Evolutionary conservation across 2,329 filamentous ascomycete species (phyloP).

Genomic region (Aspergillus melleus): DNA sequence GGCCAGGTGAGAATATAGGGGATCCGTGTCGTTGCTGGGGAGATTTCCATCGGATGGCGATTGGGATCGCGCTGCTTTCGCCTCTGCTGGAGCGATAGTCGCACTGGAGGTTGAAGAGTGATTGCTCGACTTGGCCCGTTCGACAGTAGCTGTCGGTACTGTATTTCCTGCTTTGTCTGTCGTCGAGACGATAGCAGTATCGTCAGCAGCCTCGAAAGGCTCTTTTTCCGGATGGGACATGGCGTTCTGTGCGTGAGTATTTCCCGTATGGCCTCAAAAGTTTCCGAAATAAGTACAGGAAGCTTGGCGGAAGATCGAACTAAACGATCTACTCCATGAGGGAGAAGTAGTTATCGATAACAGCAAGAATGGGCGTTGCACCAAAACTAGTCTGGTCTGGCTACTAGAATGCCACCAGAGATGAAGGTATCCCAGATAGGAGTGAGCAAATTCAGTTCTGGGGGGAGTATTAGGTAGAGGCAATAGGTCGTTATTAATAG

Average conservation of each 20-base stretch:
- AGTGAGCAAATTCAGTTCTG: too few species aligned
- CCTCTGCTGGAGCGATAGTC: constrained; percentile 16
- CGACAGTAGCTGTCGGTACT: neutral
- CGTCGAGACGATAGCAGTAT: neutral
- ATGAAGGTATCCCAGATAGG: too few species aligned
- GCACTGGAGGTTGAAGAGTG: constrained; percentile 25
- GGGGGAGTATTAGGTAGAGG: too few species aligned
- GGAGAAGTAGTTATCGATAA: neutral
- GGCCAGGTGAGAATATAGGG: constrained; percentile 63
- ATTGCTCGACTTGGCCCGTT: constrained; percentile 17
- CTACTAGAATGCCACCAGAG: too few species aligned
- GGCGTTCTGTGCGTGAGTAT: neutral
- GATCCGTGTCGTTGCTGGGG: constrained; percentile 41
- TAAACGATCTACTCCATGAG: neutral
- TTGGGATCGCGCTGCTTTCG: constrained; percentile 18
- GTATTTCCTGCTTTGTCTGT: neutral
- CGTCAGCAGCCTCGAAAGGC: neutral
- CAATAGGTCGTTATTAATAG: too few species aligned
- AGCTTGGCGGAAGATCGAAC: neutral
- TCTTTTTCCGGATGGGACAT: neutral
- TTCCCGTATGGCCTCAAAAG: neutral
- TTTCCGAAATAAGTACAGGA: neutral
- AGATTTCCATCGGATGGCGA: constrained; percentile 8
- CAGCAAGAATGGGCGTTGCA: too few species aligned
- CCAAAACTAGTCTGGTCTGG: too few species aligned